A percentile compares a stretch with the other conserved stretches of the same genome.
Conservation (phyloP, 169 alveolate genomes). For the Nephromyces sp. region DNA sequence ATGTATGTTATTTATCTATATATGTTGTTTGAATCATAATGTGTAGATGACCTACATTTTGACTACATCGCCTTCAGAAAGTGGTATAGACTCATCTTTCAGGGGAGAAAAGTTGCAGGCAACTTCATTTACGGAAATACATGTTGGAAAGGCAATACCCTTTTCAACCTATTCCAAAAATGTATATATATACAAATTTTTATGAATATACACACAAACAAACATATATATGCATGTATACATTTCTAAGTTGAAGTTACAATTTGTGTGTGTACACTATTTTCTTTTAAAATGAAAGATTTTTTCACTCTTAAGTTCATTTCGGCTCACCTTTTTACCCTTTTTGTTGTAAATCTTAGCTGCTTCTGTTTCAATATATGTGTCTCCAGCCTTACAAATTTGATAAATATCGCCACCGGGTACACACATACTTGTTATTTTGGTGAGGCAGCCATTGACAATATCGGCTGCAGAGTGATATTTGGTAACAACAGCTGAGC, state of each 20-base stretch:
- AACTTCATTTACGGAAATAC: conserved; percentile 86
- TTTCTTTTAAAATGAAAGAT: too few relatives aligned
- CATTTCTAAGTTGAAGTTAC: too few relatives aligned
- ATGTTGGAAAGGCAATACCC: conserved; percentile 94
- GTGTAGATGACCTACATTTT: conserved; percentile 50
- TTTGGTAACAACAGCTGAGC: conserved; percentile 29
- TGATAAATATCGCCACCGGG: conserved; percentile 32
- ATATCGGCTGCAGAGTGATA: conserved; percentile 33
- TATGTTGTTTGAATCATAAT: too few relatives aligned
- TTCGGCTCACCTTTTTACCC: too few relatives aligned
- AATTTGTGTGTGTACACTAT: too few relatives aligned
- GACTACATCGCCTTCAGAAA: conserved; percentile 80
- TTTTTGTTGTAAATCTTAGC: background rate
- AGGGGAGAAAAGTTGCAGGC: conserved; percentile 86
- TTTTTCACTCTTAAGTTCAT: too few relatives aligned
- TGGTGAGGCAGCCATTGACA: conserved; percentile 17
- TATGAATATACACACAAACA: too few relatives aligned
- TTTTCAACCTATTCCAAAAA: conserved; percentile 1
- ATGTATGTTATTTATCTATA: too few relatives aligned
- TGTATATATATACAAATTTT: too few relatives aligned
- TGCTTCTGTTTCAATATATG: background rate
- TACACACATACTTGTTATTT: background rate
- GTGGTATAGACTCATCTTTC: conserved; percentile 45
- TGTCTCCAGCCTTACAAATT: conserved; percentile 20
- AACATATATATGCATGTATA: too few relatives aligned